A percentile compares a stretch with the other conserved stretches of the same genome.
Evolutionary conservation across 306 rosid genomes (phyloP).

Genomic region (Acacia melanoxylon): DNA sequence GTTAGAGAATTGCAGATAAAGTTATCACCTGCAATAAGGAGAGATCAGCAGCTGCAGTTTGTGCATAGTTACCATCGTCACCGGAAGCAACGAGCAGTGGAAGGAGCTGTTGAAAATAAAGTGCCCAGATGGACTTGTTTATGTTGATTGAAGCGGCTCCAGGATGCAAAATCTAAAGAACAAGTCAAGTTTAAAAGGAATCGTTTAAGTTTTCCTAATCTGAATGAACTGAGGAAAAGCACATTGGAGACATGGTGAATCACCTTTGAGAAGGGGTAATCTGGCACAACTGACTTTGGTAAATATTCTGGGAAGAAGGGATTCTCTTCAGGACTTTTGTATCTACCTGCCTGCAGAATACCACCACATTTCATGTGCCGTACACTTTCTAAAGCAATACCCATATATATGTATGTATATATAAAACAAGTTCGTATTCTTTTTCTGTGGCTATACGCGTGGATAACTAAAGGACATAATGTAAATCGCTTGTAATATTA

Average conservation of each 20-base stretch:
- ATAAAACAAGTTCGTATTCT: background rate
- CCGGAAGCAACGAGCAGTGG: slow-evolving; percentile 61
- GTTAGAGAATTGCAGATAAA: background rate
- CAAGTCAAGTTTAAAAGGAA: slow-evolving; percentile 19
- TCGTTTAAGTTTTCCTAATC: background rate
- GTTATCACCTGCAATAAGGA: slow-evolving; percentile 69
- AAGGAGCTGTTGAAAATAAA: slow-evolving; percentile 64
- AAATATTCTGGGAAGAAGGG: slow-evolving; percentile 70
- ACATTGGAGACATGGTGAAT: slow-evolving; percentile 3
- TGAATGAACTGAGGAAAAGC: background rate
- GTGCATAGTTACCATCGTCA: slow-evolving; percentile 85
- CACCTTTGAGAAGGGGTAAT: slow-evolving; percentile 57
- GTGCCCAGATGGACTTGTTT: slow-evolving; percentile 69
- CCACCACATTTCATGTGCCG: background rate
- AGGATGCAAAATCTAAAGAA: slow-evolving; percentile 64
- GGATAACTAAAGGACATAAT: no score
- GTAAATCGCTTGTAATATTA: background rate
- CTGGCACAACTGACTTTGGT: slow-evolving; percentile 54
- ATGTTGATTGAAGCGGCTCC: slow-evolving; percentile 65
- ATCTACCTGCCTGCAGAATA: slow-evolving; percentile 78
- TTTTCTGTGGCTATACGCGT: background rate
- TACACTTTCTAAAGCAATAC: slow-evolving; percentile 15
- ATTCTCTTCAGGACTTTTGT: slow-evolving; percentile 73
- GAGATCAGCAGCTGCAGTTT: slow-evolving; percentile 88
- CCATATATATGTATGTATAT: background rate